These are phyloP conservation scores for Rhamnella rubrinervis DNA, from an alignment of 331 rosid genomes.

Conservation along the genomic window DNA sequence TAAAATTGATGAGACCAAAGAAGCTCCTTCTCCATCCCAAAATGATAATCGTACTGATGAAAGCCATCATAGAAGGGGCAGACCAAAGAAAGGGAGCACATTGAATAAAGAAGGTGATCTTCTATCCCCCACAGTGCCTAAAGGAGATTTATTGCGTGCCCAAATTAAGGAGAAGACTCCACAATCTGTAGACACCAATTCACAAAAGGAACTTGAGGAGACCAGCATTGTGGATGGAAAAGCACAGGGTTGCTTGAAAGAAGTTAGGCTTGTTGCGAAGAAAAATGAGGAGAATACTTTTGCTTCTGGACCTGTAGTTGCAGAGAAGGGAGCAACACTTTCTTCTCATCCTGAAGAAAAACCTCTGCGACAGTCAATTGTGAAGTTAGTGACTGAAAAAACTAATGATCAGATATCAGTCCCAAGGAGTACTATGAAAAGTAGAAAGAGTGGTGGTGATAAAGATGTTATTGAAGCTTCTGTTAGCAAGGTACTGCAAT, in stretches of 20 bases:
- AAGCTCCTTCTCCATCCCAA: slow-evolving; percentile 6
- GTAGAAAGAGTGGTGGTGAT: slow-evolving; percentile 10
- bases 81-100: slow-evolving; percentile 32
- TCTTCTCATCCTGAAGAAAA: slow-evolving; percentile 29
- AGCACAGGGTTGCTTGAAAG: slow-evolving; percentile 17
- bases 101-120: slow-evolving; percentile 25
- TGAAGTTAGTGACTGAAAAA: slow-evolving; percentile 30
- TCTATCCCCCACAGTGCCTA: slow-evolving; percentile 23
- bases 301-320: slow-evolving; percentile 27
- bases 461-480: slow-evolving; percentile 37
- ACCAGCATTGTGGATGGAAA: slow-evolving; percentile 22
- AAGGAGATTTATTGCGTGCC: slow-evolving; percentile 16
- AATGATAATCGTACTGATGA: slow-evolving; percentile 19
- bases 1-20: slow-evolving; percentile 21
- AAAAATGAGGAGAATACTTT: slow-evolving; percentile 17
- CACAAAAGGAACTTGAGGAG: slow-evolving; percentile 31
- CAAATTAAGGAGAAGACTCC: slow-evolving; percentile 24
- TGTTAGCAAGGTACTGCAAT: slow-evolving; percentile 41
- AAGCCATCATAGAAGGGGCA: slow-evolving; percentile 33
- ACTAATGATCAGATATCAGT: slow-evolving; percentile 21
- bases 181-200: slow-evolving; percentile 16
- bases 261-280: slow-evolving; percentile 23
- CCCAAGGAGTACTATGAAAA: slow-evolving; percentile 24
- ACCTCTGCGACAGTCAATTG: slow-evolving; percentile 16
- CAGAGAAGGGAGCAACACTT: slow-evolving; percentile 21